phyloP scores from a whole-genome alignment of 2,329 filamentous ascomycete genomes.

The Penicillium sp. region DNA sequence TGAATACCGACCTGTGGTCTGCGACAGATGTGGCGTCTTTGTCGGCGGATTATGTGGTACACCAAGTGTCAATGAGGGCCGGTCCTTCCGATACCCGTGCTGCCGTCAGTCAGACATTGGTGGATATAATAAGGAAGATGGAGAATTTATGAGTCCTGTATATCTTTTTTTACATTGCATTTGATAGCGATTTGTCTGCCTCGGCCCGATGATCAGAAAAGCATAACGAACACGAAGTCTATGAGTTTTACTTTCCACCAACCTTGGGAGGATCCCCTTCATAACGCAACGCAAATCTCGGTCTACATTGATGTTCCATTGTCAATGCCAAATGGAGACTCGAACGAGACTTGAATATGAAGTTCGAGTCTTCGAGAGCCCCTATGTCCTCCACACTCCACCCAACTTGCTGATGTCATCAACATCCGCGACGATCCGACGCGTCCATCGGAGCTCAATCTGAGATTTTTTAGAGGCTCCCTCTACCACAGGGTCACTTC shows the following conservation, averaged over 20 bases:
- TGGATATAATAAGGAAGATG: neutral
- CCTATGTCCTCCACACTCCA: too few species aligned
- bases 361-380: too few species aligned
- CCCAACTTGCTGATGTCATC: neutral
- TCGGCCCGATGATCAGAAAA: neutral
- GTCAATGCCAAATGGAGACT: too few species aligned
- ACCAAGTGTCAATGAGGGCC: conserved; percentile 11
- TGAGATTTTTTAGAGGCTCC: neutral
- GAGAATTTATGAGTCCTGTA: neutral
- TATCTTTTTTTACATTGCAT: neutral
- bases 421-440: neutral
- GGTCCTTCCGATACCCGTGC: neutral
- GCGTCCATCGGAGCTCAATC: neutral
- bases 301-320: too few species aligned
- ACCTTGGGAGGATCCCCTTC: neutral
- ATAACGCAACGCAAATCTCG: neutral
- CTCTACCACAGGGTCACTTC: neutral
- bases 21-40: conserved; percentile 18
- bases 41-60: conserved; percentile 24
- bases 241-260: neutral
- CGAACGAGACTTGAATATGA: neutral
- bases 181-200: neutral
- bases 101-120: neutral
- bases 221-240: neutral
- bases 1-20: conserved; percentile 19